Percentiles rank a stretch among this genome's conserved stretches.
phyloP scores from a whole-genome alignment of 176 grass and related monocot genomes.

The Triticum monococcum region DNA sequence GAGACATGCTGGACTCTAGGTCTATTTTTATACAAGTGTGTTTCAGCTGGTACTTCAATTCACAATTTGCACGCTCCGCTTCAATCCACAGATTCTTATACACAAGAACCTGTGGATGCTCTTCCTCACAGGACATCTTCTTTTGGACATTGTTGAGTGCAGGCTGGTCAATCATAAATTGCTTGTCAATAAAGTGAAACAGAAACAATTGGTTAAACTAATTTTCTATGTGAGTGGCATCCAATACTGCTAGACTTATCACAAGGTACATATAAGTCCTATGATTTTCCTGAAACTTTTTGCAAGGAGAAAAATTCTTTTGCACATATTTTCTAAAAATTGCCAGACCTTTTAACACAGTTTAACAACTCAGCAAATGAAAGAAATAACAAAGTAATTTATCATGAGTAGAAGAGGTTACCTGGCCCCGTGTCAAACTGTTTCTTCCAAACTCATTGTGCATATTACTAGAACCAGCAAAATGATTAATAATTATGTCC shows the following conservation, averaged over 20 bases:
- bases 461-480: constrained; percentile 6
- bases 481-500: constrained; percentile 16
- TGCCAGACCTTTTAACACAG: background rate
- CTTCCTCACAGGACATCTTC: constrained; percentile 28
- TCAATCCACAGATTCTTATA: constrained; percentile 66
- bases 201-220: constrained; percentile 2
- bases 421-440: constrained; percentile 30
- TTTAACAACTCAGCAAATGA: background rate
- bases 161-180: constrained; percentile 38
- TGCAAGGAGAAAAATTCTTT: background rate
- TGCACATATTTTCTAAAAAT: constrained; percentile 8
- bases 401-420: constrained; percentile 14
- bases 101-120: constrained; percentile 32
- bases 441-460: constrained; percentile 12
- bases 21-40: constrained; percentile 30
- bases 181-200: constrained; percentile 14
- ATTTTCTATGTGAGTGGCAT: background rate
- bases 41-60: constrained; percentile 69
- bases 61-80: constrained; percentile 43
- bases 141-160: constrained; percentile 20
- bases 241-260: background rate
- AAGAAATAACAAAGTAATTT: background rate
- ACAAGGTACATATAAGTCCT: background rate
- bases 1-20: constrained; percentile 35
- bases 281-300: background rate